Evolutionary conservation across 306 rosid species (phyloP), one percentile per base, ranked within the genome.

Genomic region (Corylus americana): DNA sequence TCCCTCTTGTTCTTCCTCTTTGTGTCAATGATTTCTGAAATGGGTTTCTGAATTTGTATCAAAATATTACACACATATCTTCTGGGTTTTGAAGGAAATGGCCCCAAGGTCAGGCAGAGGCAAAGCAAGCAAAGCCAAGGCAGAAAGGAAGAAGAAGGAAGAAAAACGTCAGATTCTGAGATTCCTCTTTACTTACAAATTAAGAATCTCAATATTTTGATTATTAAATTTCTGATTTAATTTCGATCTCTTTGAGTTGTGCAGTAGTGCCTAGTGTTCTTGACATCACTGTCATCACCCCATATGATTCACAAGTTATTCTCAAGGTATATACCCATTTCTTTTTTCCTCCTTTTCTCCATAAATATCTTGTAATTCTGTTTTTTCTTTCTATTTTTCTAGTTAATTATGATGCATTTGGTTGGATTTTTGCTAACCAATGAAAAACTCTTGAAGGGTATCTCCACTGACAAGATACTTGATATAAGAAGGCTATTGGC

Each of bases 101-200:
- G 97, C 98, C 59, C 98, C 98, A 45, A 92, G 69, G 78, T 92
- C 98, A n/a, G 91, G 91, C 1, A 89, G 89, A 84, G 93, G 98
- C 14, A 95, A 89, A 79, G 78, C 90, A 45, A 90, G 79, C 85
- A 95, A 80, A 83, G 83, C 94, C 27, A 95, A 91, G 84, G 74
- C 94, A 3, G 98, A 95, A 25, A 95, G 85, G 94, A 95, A 89
- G 98, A 95, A 90, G 84, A 95, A 87, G 64, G 98, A 95, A 83
- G 98, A 92, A 39, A 95, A 95, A 93, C 97, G 98, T 95, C 35
- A 49, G 51, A 14, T 20, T 14, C 25, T 22, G 25, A 22, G 25
- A 39, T 42, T n/a, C 77, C 78, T 85, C 49, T 68, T 75, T 5
- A 75, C 20, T 48, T 25, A 6, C 39, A 5, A 63, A 22, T 22